Base-by-base conservation (phyloP, 352 stramenopile species). In the Pythium vanterpoolii region DNA sequence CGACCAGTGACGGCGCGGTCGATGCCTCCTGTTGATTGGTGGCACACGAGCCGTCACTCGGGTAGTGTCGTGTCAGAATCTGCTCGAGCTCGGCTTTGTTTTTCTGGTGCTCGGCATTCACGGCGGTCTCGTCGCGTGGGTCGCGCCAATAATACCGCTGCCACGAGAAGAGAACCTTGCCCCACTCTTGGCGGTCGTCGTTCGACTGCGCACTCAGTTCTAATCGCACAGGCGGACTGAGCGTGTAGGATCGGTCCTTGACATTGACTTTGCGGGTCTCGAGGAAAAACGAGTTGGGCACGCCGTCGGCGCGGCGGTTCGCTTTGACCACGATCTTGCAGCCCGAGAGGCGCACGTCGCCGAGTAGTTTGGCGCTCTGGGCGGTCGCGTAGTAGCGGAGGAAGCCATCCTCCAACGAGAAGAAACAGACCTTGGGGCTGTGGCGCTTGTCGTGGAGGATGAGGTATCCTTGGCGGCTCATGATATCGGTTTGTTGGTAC, bases 91-190 rank as follows among this genome's bases (percentile, higher is more conserved):
- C 72, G 46, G 53, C 34, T 16, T 72, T 73, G 16, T 70, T 64
- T 27, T 71, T 51, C 0, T 58, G 24, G 10, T 40, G 39, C 43
- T 47, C 39, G 19, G 23, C 21, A 3, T 24, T 43, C 14, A 56
- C 47, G 16, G 16, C 26, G 4, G 73, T 59, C 10, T 51, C 67
- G 39, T 39, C 47, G 30, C 26, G 56, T 18, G 83, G 83, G 39
- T 93, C 83, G 49, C 83, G 81, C 83, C 83, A 95, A 68, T 92
- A 95, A 64, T 89, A 91, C 42, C 85, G 83, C 60, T 95, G 85
- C 85, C 85, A 95, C 8, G 83, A 92, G 59, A 91, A 89, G n/a
- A 95, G 77, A 53, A 82, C 83, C 51, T 87, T 87, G 59, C 79
- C 83, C 85, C 85, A 95, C 23, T 90, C 77, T 49, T 92, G 80